Conservation (phyloP, 306 rosid genomes). For the Trifolium fragiferum region DNA sequence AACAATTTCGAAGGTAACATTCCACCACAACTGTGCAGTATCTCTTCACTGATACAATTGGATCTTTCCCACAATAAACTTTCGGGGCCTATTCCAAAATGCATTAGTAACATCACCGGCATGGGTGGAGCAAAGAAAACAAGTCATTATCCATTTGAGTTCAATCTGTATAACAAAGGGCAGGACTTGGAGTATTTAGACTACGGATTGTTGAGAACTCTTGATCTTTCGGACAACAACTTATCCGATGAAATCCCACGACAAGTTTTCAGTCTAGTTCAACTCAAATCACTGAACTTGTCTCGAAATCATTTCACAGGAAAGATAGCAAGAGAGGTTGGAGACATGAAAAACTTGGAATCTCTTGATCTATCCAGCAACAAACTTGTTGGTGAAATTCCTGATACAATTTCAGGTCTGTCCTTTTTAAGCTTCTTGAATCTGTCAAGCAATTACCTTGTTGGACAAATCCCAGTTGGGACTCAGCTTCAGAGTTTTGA, state of each 20-base stretch:
- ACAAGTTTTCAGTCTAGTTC: slow-evolving; percentile 21
- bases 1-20: slow-evolving; percentile 38
- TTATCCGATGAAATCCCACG: slow-evolving; percentile 38
- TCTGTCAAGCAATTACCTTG: slow-evolving; percentile 46
- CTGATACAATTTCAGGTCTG: not conserved
- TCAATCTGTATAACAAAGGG: slow-evolving; percentile 31
- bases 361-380: slow-evolving; percentile 40
- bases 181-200: not conserved
- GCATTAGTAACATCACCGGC: slow-evolving; percentile 24
- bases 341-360: slow-evolving; percentile 35
- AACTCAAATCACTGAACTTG: slow-evolving; percentile 31
- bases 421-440: slow-evolving; percentile 41
- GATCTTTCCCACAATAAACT: slow-evolving; percentile 38
- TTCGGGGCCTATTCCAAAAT: slow-evolving; percentile 39
- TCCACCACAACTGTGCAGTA: slow-evolving; percentile 28
- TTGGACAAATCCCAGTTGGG: slow-evolving; percentile 44
- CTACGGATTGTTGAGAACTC: slow-evolving; percentile 26
- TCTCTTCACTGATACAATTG: slow-evolving; percentile 36
- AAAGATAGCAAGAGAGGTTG: slow-evolving; percentile 24
- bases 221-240: slow-evolving; percentile 34
- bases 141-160: slow-evolving; percentile 12
- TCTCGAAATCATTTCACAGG: slow-evolving; percentile 45
- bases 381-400: slow-evolving; percentile 30
- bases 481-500: slow-evolving; percentile 42
- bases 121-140: slow-evolving; percentile 25